Conservation (phyloP, 192 early-diverging fungal genomes). For the Coemansia sp. region DNA sequence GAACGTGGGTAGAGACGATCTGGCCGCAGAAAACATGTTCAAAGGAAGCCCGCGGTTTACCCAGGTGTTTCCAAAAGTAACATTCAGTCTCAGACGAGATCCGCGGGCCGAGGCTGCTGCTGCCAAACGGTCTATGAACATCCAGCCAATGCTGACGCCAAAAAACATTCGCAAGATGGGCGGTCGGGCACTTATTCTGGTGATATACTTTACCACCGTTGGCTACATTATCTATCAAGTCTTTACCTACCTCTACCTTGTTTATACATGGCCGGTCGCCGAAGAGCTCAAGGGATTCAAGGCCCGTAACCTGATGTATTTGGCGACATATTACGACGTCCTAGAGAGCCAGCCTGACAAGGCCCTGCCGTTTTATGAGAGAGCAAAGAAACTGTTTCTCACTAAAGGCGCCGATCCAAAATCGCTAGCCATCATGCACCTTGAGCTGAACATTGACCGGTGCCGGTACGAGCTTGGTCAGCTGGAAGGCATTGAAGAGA, state of each 20-base stretch:
- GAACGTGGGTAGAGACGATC: background rate
- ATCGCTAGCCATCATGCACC: constrained; percentile 24
- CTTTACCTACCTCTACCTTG: constrained; percentile 30
- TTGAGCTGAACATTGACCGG: constrained; percentile 34
- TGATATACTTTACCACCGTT: background rate
- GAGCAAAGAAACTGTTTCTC: constrained; percentile 20
- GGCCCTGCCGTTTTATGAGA: constrained; percentile 23
- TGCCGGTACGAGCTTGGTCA: constrained; percentile 24
- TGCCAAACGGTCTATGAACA: background rate
- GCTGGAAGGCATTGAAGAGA: constrained; percentile 5
- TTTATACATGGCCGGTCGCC: constrained; percentile 26
- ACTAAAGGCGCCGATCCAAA: constrained; percentile 1
- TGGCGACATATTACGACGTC: constrained; percentile 37
- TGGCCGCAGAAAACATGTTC: constrained; percentile 16
- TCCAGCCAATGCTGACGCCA: constrained; percentile 8
- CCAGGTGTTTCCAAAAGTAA: constrained; percentile 9
- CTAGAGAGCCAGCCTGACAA: constrained; percentile 13
- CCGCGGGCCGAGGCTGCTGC: constrained; percentile 1
- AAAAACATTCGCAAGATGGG: constrained; percentile 15
- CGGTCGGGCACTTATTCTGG: constrained; percentile 3
- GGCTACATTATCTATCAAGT: constrained; percentile 20
- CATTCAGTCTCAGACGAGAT: background rate
- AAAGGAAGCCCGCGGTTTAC: constrained; percentile 48
- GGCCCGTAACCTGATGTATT: constrained; percentile 25
- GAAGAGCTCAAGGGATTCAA: constrained; percentile 13